Conservation (phyloP, 2,329 filamentous ascomycete species). For the Lizonia empirigonia region DNA sequence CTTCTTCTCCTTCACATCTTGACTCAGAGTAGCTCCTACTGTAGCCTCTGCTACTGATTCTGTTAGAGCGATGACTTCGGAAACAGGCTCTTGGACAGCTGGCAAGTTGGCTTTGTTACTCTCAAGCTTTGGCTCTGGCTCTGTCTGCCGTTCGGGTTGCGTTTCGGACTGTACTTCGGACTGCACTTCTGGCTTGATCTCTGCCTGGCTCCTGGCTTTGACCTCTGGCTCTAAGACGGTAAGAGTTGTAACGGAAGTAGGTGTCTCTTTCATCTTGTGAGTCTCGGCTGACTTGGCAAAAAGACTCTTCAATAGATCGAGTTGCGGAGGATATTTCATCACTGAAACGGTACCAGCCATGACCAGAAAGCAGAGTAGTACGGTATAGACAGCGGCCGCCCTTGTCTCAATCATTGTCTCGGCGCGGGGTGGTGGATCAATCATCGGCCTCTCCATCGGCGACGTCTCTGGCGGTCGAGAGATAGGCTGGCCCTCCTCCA, state of each 20-base stretch:
- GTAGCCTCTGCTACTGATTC: conserved; percentile 14
- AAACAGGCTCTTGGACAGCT: neutral
- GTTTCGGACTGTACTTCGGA: neutral
- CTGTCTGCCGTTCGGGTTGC: too few species aligned
- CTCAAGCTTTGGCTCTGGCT: neutral
- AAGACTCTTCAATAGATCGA: conserved; percentile 24
- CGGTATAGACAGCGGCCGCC: conserved; percentile 17
- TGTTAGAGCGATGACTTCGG: conserved; percentile 9
- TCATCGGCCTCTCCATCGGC: conserved; percentile 25
- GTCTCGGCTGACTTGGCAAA: conserved; percentile 21
- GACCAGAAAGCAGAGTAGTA: conserved; percentile 20
- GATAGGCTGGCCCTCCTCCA: conserved; percentile 27
- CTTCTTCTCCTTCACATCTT: conserved; percentile 40
- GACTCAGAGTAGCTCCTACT: conserved; percentile 8
- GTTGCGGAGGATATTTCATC: conserved; percentile 21
- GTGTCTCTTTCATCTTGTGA: conserved; percentile 14
- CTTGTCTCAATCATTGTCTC: conserved; percentile 21
- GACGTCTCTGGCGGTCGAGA: conserved; percentile 30
- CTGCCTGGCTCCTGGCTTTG: neutral
- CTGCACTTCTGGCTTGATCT: neutral
- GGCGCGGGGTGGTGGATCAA: conserved; percentile 28
- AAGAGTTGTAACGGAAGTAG: conserved; percentile 14
- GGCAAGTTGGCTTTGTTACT: conserved; percentile 9
- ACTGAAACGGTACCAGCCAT: conserved; percentile 20
- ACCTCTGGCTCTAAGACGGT: neutral